A percentile compares a stretch with the other conserved stretches of the same genome.
These are phyloP conservation scores for Neltuma alba DNA, from an alignment of 306 rosid genomes.

Conservation along the genomic window DNA sequence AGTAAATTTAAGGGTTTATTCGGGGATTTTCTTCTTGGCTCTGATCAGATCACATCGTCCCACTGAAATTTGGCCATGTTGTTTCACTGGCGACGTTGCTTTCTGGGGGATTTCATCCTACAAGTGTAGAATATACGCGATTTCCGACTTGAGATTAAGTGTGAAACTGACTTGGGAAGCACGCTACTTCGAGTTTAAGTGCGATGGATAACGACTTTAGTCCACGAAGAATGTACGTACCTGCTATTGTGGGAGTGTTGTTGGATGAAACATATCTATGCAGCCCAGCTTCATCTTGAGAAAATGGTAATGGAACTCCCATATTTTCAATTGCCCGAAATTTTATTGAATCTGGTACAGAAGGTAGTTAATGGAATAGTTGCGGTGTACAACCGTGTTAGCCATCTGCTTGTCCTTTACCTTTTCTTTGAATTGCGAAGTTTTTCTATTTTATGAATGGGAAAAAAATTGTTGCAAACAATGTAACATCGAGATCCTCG, in stretches of 20 bases:
- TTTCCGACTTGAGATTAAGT: background rate
- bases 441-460: background rate
- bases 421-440: background rate
- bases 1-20: constrained; percentile 12
- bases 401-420: background rate
- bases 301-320: constrained; percentile 41
- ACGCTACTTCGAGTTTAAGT: background rate
- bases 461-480: background rate
- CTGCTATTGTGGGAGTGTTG: constrained; percentile 10
- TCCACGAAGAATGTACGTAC: constrained; percentile 17
- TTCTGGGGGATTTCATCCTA: background rate
- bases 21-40: background rate
- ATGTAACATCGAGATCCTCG: background rate
- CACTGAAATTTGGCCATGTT: background rate
- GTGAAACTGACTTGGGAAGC: background rate
- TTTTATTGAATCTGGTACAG: background rate
- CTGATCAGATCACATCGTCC: background rate
- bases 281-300: constrained; percentile 11
- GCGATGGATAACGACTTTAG: constrained; percentile 3
- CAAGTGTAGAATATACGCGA: background rate
- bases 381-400: background rate
- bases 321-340: background rate
- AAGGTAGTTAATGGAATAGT: background rate
- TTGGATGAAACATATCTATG: constrained; percentile 16
- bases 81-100: background rate